A percentile compares a stretch with the other conserved stretches of the same genome.
phyloP scores from a whole-genome alignment of 306 rosid species.

The Vigna radiata region DNA sequence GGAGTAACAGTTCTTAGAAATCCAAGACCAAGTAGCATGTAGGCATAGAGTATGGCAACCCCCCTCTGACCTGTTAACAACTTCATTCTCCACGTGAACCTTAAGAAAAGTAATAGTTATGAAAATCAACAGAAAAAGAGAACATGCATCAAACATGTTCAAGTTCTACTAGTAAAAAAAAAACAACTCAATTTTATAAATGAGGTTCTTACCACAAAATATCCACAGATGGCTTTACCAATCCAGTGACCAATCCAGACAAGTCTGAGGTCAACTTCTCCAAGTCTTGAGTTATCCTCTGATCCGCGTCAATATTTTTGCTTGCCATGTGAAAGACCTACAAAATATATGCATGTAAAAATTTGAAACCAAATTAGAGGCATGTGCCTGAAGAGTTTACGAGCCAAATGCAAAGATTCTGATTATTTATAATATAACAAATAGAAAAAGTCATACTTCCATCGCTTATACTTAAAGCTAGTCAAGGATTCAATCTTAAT shows the following conservation, averaged over 20 bases:
- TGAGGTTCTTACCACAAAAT: constrained; percentile 81
- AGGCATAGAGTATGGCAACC: constrained; percentile 87
- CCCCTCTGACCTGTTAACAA: constrained; percentile 95
- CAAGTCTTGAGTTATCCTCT: constrained; percentile 92
- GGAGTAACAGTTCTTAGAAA: constrained; percentile 88
- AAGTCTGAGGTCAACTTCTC: constrained; percentile 89
- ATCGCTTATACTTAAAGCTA: constrained; percentile 32
- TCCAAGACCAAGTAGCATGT: constrained; percentile 97
- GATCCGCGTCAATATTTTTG: constrained; percentile 90
- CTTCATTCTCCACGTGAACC: constrained; percentile 99
- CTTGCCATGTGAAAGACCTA: constrained; percentile 94
- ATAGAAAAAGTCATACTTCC: constrained; percentile 10
- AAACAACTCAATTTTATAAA: neutral
- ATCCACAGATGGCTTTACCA: constrained; percentile 97
- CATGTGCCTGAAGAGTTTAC: constrained; percentile 38
- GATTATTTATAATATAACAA: constrained; percentile 17
- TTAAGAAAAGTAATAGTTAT: constrained; percentile 43
- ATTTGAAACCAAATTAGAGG: constrained; percentile 39
- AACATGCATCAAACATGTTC: constrained; percentile 28
- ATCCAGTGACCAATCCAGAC: constrained; percentile 95
- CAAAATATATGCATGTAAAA: constrained; percentile 49
- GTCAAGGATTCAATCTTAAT: neutral
- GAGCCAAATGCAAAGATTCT: constrained; percentile 32
- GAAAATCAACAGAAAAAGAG: constrained; percentile 23
- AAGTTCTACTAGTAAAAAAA: constrained; percentile 27